Conservation (phyloP, 148 eudicot genomes). For the Rhododendron simsii region DNA sequence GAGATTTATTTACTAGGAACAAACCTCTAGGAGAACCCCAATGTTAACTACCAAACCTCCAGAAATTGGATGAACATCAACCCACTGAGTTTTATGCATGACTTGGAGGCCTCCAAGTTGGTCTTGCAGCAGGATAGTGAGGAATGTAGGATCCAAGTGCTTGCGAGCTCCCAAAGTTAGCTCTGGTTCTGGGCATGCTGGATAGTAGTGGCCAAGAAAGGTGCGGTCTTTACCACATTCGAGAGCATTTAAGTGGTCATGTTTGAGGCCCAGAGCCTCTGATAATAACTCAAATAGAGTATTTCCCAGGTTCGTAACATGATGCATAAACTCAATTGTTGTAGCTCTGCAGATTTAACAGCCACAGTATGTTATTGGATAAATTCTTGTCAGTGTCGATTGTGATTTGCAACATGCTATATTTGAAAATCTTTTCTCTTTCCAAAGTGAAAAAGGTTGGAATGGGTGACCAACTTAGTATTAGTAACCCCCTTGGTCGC, state of each 20-base stretch:
- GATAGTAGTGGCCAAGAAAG: slow-evolving; percentile 32
- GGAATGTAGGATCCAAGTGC: no score
- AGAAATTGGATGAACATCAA: slow-evolving; percentile 18
- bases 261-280: slow-evolving; percentile 28
- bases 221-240: slow-evolving; percentile 20
- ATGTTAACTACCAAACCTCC: slow-evolving; percentile 25
- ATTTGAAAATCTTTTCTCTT: no score
- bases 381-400: not conserved
- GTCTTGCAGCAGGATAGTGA: no score
- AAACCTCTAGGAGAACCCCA: slow-evolving; percentile 23
- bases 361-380: no score
- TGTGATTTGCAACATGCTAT: not conserved
- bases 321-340: slow-evolving; percentile 17
- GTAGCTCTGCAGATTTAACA: slow-evolving; percentile 13
- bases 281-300: slow-evolving; percentile 30
- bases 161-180: slow-evolving; percentile 17
- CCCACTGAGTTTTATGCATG: slow-evolving; percentile 21
- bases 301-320: slow-evolving; percentile 21
- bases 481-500: no score
- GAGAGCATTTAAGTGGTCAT: slow-evolving; percentile 14
- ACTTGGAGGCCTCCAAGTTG: slow-evolving; percentile 26
- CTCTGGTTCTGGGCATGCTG: slow-evolving; percentile 34
- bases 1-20: not conserved
- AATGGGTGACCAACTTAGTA: no score
- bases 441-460: no score